A percentile compares a stretch with the other conserved stretches of the same genome.
These are phyloP conservation scores for Glebionis coronaria DNA, from an alignment of 129 eudicot species.

Conservation along the genomic window DNA sequence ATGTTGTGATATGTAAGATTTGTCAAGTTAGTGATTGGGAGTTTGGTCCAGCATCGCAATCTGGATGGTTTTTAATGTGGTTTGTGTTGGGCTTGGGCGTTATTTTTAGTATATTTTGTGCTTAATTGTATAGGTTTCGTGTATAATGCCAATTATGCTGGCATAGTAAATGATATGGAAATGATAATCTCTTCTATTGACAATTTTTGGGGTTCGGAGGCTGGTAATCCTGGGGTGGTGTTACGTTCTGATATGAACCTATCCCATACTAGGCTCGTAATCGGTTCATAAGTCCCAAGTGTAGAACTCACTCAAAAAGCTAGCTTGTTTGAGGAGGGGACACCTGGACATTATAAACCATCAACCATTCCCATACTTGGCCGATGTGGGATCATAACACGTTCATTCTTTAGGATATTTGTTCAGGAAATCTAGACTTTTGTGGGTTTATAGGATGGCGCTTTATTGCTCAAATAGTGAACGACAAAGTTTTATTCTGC, in stretches of 20 bases:
- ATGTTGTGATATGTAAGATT: constrained; percentile 3
- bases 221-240: neutral
- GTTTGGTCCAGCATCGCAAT: neutral
- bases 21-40: constrained; percentile 6
- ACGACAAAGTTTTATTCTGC: neutral
- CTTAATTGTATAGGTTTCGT: constrained; percentile 1
- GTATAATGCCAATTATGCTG: neutral
- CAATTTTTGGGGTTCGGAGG: constrained; percentile 5
- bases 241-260: too few species aligned
- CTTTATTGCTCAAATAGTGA: neutral
- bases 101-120: neutral
- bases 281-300: too few species aligned
- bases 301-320: too few species aligned
- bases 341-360: too few species aligned
- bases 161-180: neutral
- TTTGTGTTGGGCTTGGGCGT: neutral
- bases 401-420: neutral
- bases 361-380: too few species aligned
- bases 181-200: neutral
- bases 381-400: too few species aligned
- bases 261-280: too few species aligned
- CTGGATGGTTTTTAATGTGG: neutral
- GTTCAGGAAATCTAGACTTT: neutral
- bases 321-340: too few species aligned
- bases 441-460: neutral